These are phyloP conservation scores for Suhomyces anneliseae DNA, from an alignment of 1,139 yeast species.

Conservation along the genomic window DNA sequence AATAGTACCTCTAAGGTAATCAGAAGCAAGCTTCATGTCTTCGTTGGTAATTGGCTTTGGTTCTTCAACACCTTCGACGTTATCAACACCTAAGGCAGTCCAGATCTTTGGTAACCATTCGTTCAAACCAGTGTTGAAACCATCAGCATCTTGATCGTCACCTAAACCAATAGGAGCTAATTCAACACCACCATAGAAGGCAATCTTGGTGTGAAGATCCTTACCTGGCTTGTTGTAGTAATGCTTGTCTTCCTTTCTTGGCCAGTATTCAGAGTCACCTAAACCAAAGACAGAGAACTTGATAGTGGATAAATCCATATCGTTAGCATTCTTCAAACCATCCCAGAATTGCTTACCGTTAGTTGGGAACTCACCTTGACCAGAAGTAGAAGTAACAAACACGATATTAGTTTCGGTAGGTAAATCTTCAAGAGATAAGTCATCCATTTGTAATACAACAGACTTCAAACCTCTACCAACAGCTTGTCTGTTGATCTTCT, in stretches of 20 bases:
- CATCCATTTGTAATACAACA: slow-evolving; percentile 79
- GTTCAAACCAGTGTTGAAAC: slow-evolving; percentile 83
- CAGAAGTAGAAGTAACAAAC: slow-evolving; percentile 86
- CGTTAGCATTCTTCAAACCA: slow-evolving; percentile 64
- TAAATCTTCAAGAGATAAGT: slow-evolving; percentile 75
- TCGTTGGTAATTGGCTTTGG: slow-evolving; percentile 96
- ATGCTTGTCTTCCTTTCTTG: slow-evolving; percentile 91
- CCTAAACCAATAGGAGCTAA: slow-evolving; percentile 82
- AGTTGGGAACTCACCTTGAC: slow-evolving; percentile 97
- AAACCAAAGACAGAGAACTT: slow-evolving; percentile 81
- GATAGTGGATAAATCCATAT: slow-evolving; percentile 68
- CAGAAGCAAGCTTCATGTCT: slow-evolving; percentile 86
- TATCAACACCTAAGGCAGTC: slow-evolving; percentile 88
- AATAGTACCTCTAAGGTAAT: slow-evolving; percentile 90
- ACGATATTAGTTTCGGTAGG: slow-evolving; percentile 80
- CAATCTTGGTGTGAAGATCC: slow-evolving; percentile 66
- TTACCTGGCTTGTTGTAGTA: slow-evolving; percentile 91
- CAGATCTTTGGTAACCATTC: slow-evolving; percentile 85
- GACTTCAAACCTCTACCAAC: slow-evolving; percentile 84
- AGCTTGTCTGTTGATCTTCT: slow-evolving; percentile 80
- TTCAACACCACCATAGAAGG: slow-evolving; percentile 70
- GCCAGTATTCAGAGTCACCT: slow-evolving; percentile 97
- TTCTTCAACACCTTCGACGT: slow-evolving; percentile 83
- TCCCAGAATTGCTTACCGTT: slow-evolving; percentile 95
- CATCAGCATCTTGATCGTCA: slow-evolving; percentile 97